Evolutionary conservation across 2,329 filamentous ascomycete species (phyloP), one percentile per base, ranked within the genome.

Genomic region (Botrytis galanthina): DNA sequence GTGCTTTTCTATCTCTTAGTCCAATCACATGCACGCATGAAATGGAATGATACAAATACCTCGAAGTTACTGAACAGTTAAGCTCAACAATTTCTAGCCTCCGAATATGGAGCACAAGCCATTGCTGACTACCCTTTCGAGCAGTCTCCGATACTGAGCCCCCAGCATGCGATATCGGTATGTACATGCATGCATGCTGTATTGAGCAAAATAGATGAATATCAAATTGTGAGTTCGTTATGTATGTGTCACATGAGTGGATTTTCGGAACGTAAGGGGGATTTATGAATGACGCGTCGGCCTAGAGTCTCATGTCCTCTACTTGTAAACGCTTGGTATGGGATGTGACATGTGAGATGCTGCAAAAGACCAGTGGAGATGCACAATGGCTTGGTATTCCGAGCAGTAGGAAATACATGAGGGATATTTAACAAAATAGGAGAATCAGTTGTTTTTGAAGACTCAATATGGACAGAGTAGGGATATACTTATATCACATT

Each of bases 401-500:
- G 8, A 29, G 32, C 3, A 16, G 16, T 51, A 20, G 7, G 12
- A 26, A 35, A 67, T n/a, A 4, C 14, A n/a, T 48, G 22, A 3
- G 44, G 22, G 22, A 10, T 4, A 1, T 57, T 8, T 8, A 37
- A 20, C 7, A 14, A 42, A n/a, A 35, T 32, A 16, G 57, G 8
- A n/a, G 7, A 14, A 20, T 54, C 1, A 42, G 35, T 42, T 32
- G 4, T 1, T 32, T 18, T 37, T 26, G 3, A 4, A 16, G 5
- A 42, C 12, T 20, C 7, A 29, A 20, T 32, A 16, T 12, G 37
- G 14, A 44, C 9, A 57, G n/a, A 37, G 42, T 32, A 20, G 18
- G 35, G 35, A 42, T 68, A 68, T 26, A 57, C 66, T 68, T 42
- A 68, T 68, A 68, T 32, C 66, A 7, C 9, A 22, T n/a, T n/a